A percentile compares a stretch with the other conserved stretches of the same genome.
Conservation (phyloP, 1,284 basidiomycete genomes). For the Leccinum subrobustum region DNA sequence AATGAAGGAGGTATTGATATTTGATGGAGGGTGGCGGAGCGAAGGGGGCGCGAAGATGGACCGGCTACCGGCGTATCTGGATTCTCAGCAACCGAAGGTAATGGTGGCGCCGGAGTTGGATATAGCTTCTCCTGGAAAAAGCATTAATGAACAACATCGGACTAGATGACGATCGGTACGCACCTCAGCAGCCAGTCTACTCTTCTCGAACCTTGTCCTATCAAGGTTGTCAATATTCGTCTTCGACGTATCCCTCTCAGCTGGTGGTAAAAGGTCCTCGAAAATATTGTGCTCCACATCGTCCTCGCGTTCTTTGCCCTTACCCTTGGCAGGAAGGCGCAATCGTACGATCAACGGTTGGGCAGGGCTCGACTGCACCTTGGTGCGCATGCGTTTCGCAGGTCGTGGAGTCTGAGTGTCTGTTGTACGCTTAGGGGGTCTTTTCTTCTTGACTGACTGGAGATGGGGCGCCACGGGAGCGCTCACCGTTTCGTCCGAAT, state of each 20-base stretch:
- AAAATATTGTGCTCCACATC: conserved; percentile 65
- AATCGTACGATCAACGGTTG: conserved; percentile 47
- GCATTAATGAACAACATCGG: conserved; percentile 9
- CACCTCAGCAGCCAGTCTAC: conserved; percentile 71
- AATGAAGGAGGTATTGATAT: conserved; percentile 33
- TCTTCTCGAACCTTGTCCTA: conserved; percentile 75
- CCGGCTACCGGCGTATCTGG: conserved; percentile 50
- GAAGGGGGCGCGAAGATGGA: conserved; percentile 63
- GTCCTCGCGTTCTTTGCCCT: conserved; percentile 63
- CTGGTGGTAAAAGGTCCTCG: conserved; percentile 71
- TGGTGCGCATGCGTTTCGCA: conserved; percentile 41
- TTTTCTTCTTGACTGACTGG: conserved; percentile 31
- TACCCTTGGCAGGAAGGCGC: conserved; percentile 54
- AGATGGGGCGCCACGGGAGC: conserved; percentile 12
- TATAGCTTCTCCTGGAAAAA: conserved; percentile 50
- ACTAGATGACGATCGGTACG: conserved; percentile 15
- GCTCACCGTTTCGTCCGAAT: conserved; percentile 27
- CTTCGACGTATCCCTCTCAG: conserved; percentile 75
- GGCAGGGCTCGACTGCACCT: conserved; percentile 35
- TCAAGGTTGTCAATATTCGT: conserved; percentile 72
- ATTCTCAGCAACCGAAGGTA: conserved; percentile 33
- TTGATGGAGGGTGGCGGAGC: conserved; percentile 48
- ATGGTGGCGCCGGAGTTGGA: conserved; percentile 40
- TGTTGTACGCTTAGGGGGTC: conserved; percentile 26
- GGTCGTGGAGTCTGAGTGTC: conserved; percentile 30